Evolutionary conservation across 2,329 filamentous ascomycete genomes (phyloP).

Genomic region (Aureobasidium sp.): DNA sequence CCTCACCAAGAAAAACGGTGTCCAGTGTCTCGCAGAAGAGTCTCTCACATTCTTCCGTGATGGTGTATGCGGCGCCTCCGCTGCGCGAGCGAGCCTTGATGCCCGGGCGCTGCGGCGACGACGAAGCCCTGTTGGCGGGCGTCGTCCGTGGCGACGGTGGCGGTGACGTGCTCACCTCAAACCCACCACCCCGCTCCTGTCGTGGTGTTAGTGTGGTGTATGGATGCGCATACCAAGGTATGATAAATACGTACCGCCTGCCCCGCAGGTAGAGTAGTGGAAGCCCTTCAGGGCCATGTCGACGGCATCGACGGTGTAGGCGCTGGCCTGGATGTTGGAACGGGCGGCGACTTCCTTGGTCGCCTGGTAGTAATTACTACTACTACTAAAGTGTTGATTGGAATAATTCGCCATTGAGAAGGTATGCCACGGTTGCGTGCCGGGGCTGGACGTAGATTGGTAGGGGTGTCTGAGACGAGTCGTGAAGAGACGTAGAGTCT

Average conservation of each 20-base stretch:
- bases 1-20: constrained; percentile 93
- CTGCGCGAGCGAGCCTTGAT: constrained; percentile 28
- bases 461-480: constrained; percentile 2
- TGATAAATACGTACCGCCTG: constrained; percentile 39
- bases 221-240: background rate
- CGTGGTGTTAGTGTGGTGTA: background rate
- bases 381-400: constrained; percentile 65
- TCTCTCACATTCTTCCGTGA: constrained; percentile 99
- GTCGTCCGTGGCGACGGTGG: constrained; percentile 65
- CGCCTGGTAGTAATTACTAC: constrained; percentile 47
- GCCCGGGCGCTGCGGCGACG: constrained; percentile 18
- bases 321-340: constrained; percentile 78
- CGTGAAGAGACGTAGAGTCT: background rate
- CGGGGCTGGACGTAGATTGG: constrained; percentile 14
- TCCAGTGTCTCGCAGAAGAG: constrained; percentile 97
- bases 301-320: constrained; percentile 70
- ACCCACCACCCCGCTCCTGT: constrained; percentile 84
- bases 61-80: constrained; percentile 92
- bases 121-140: constrained; percentile 14
- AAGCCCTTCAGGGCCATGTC: constrained; percentile 68
- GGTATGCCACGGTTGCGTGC: constrained; percentile 38
- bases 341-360: constrained; percentile 54
- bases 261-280: constrained; percentile 93
- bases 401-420: constrained; percentile 60
- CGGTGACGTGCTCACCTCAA: constrained; percentile 83